Evolutionary conservation across 768 basidiomycete species (phyloP).

Genomic region (Pholiota microspora): DNA sequence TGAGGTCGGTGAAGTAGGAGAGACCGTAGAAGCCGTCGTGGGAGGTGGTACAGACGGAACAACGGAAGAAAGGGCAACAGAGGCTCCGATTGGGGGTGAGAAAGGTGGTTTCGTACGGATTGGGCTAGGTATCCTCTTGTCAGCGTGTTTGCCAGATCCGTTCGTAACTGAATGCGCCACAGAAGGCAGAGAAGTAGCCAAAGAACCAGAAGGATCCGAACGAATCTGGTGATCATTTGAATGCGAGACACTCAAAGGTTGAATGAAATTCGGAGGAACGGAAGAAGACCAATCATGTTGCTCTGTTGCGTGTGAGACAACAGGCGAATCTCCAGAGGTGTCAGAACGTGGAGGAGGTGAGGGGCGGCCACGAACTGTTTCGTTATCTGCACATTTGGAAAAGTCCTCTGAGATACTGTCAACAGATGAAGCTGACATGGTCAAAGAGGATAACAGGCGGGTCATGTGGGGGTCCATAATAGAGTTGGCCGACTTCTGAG

Average conservation of each 20-base stretch:
- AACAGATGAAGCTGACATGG: slow-evolving; percentile 45
- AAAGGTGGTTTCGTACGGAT: not conserved
- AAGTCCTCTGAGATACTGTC: not conserved
- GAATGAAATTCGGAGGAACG: slow-evolving; percentile 6
- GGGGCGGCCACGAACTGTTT: not conserved
- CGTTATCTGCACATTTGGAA: not conserved
- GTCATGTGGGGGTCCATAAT: slow-evolving; percentile 70
- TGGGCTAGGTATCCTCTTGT: not conserved
- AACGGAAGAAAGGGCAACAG: not conserved
- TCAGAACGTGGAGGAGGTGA: slow-evolving; percentile 15
- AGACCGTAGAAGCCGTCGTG: not conserved
- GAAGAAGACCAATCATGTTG: slow-evolving; percentile 18
- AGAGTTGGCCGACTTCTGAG: slow-evolving; percentile 29
- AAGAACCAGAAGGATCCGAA: not conserved
- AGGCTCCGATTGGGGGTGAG: not conserved
- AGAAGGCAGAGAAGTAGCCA: not conserved
- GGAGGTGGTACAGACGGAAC: not conserved
- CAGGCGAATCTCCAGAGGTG: slow-evolving; percentile 13
- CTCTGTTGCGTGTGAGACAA: slow-evolving; percentile 10
- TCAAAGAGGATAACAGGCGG: slow-evolving; percentile 59
- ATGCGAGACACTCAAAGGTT: not conserved
- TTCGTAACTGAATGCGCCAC: not conserved
- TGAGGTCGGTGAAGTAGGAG: slow-evolving; percentile 27
- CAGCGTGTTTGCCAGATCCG: not conserved
- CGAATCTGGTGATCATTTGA: not conserved